Evolutionary conservation across 352 stramenopile genomes (phyloP), one percentile per base, ranked within the genome.

Genomic region (Detonula confervacea): DNA sequence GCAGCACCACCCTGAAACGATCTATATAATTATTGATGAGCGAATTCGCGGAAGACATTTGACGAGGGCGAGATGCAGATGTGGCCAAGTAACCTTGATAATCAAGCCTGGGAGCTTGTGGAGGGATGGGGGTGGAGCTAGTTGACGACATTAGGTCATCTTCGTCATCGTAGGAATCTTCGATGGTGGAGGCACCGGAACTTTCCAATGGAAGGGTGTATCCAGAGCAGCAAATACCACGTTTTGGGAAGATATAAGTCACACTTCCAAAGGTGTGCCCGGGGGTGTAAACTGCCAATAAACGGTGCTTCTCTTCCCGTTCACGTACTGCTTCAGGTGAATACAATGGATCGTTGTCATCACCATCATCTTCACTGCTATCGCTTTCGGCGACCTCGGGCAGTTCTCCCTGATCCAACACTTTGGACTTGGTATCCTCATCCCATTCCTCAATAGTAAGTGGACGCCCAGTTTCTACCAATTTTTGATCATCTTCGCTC

Each of bases 21-120:
- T 93, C 87, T 44, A 72, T 75, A 60, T 94, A 94, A 20, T 61
- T 72, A 18, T 88, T 63, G 30, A 93, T 83, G 44, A 94, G 65
- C 35, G 73, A 71, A 30, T 61, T 47, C 25, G 87, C 87, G 11
- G 82, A 93, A 59, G 88, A 83, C 76, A 92, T 88, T 74, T 93
- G 87, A 29, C 76, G 54, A 46, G 65, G 49, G 18, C 90, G 78
- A 22, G 85, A 89, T n/a, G 78, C 86, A 37, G 68, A 91, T 14
- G 86, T 93, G 39, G 89, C 86, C 39, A 94, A 72, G 54, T 92
- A 94, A n/a, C 89, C 89, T 37, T 80, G 77, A 73, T 83, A 83
- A 78, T 94, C 89, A 11, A 93, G 61, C 22, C 77, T 69, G 16
- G 89, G 89, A 52, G 84, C 87, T 25, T 60, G 22, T 11, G 57